Conservation (phyloP, 805 yeast species). For the Debaryomyces castellii region DNA sequence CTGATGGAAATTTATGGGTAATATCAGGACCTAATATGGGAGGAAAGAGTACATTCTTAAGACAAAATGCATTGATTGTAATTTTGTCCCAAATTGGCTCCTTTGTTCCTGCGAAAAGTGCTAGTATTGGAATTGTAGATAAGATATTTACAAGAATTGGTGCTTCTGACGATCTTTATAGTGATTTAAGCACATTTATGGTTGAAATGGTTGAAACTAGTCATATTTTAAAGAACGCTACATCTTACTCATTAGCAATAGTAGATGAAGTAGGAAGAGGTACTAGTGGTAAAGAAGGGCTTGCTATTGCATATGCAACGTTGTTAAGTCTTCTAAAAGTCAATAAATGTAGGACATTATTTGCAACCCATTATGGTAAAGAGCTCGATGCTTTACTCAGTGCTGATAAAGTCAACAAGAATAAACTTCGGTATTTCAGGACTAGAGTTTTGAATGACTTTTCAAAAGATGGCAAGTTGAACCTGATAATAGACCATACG, state of each 20-base stretch:
- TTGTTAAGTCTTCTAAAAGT: conserved; percentile 51
- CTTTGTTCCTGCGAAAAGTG: conserved; percentile 64
- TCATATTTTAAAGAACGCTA: conserved; percentile 53
- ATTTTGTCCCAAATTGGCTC: conserved; percentile 77
- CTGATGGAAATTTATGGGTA: conserved; percentile 38
- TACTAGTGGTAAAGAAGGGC: conserved; percentile 80
- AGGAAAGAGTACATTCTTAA: conserved; percentile 75
- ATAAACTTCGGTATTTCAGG: conserved; percentile 25
- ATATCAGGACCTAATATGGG: conserved; percentile 91
- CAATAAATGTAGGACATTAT: conserved; percentile 71
- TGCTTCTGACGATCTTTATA: conserved; percentile 73
- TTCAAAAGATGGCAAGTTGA: conserved; percentile 12
- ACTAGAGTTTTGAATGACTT: conserved; percentile 27
- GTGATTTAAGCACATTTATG: conserved; percentile 83
- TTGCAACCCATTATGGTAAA: conserved; percentile 79
- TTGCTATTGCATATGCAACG: conserved; percentile 81
- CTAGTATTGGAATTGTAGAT: conserved; percentile 68
- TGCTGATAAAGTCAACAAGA: conserved; percentile 25
- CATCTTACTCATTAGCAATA: conserved; percentile 59
- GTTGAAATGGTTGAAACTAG: conserved; percentile 75
- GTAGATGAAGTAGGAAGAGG: conserved; percentile 86
- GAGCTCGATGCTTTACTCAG: conserved; percentile 38
- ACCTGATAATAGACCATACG: conserved; percentile 51
- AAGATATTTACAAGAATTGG: conserved; percentile 83
- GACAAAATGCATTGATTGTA: conserved; percentile 70